A percentile compares a stretch with the other conserved stretches of the same genome.
Evolutionary conservation across 2,329 filamentous ascomycete genomes (phyloP).

Genomic region (Chalaropsis ovoidea): DNA sequence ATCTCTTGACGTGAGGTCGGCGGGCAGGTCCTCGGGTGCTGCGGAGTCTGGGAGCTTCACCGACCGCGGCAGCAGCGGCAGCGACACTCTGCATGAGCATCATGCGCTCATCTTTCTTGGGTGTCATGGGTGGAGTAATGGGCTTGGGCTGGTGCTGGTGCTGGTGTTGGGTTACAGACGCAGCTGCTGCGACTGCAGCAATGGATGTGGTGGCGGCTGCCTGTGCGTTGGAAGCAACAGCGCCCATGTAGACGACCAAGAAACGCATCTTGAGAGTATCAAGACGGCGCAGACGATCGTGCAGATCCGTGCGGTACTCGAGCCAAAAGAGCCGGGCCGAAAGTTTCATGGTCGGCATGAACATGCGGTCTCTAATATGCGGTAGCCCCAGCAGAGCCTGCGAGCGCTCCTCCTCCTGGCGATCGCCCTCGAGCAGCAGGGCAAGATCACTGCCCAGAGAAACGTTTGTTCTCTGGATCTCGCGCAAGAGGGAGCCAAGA

Average conservation of each 20-base stretch:
- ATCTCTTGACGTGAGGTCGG: background rate
- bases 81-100: slow-evolving; percentile 23
- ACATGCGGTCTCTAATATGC: slow-evolving; percentile 23
- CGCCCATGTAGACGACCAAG: slow-evolving; percentile 53
- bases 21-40: background rate
- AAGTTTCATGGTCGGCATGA: slow-evolving; percentile 36
- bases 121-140: slow-evolving; percentile 18
- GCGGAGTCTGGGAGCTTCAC: slow-evolving; percentile 14
- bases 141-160: slow-evolving; percentile 7
- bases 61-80: slow-evolving; percentile 11
- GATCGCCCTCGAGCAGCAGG: slow-evolving; percentile 22
- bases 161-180: slow-evolving; percentile 4
- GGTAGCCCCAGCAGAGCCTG: slow-evolving; percentile 25
- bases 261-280: slow-evolving; percentile 56
- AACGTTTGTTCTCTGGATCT: slow-evolving; percentile 45
- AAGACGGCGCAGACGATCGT: slow-evolving; percentile 48
- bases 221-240: slow-evolving; percentile 37
- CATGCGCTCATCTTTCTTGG: slow-evolving; percentile 20
- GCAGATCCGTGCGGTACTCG: slow-evolving; percentile 42
- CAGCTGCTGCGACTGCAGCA: slow-evolving; percentile 14
- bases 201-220: slow-evolving; percentile 24
- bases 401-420: slow-evolving; percentile 36
- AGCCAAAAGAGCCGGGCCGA: slow-evolving; percentile 50
- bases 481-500: slow-evolving; percentile 46
- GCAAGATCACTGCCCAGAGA: slow-evolving; percentile 46